A percentile compares a stretch with the other conserved stretches of the same genome.
Evolutionary conservation across 192 early-diverging fungal genomes (phyloP).

Genomic region (Chytriomyces confervae): DNA sequence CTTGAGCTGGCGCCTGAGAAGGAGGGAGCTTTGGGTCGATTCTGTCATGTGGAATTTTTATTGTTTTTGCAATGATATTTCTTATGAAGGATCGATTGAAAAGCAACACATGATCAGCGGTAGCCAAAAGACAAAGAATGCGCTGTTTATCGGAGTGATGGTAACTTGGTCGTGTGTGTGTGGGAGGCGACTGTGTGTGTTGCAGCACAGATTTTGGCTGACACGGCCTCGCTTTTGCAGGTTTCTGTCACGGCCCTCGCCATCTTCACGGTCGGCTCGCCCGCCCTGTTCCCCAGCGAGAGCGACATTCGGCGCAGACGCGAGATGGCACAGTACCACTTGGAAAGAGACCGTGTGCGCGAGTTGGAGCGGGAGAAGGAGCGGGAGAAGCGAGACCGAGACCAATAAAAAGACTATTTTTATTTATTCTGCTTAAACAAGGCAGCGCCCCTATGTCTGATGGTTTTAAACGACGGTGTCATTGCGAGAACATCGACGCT

Average conservation of each 20-base stretch:
- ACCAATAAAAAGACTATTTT: background rate
- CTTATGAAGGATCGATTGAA: too few relatives aligned
- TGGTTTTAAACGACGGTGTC: constrained; percentile 9
- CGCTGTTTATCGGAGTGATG: too few relatives aligned
- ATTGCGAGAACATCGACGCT: constrained; percentile 14
- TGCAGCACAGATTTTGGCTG: too few relatives aligned
- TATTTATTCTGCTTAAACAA: background rate
- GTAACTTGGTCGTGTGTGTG: too few relatives aligned
- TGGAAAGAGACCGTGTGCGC: too few relatives aligned
- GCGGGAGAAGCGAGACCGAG: too few relatives aligned
- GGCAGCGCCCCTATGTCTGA: background rate
- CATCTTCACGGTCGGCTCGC: constrained; percentile 30
- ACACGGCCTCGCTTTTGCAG: background rate
- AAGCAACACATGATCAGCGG: too few relatives aligned
- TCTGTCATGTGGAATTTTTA: background rate
- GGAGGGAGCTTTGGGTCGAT: constrained; percentile 40
- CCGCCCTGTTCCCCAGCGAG: constrained; percentile 25
- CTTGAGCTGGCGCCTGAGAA: constrained; percentile 48
- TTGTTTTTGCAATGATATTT: background rate
- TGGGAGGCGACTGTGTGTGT: too few relatives aligned
- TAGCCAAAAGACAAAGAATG: too few relatives aligned
- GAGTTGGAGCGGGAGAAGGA: too few relatives aligned
- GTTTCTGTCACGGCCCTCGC: constrained; percentile 23
- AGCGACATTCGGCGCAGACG: background rate
- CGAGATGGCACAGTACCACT: too few relatives aligned